Conservation (phyloP, 805 yeast species). For the Hanseniaspora valbyensis region DNA sequence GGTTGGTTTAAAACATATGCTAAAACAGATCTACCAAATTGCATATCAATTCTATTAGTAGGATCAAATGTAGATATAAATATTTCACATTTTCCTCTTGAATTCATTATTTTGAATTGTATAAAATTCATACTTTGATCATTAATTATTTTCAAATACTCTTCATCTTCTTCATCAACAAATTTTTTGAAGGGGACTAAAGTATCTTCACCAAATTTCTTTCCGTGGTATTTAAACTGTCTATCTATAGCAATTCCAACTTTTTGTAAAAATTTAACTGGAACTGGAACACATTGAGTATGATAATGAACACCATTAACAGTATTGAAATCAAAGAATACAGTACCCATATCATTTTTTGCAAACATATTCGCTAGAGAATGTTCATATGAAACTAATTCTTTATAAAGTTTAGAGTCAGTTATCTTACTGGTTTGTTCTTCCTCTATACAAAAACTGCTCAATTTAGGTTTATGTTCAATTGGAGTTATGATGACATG, state of each 20-base stretch:
- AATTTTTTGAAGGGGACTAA: slow-evolving; percentile 29
- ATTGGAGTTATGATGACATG: slow-evolving; percentile 76
- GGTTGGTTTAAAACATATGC: slow-evolving; percentile 53
- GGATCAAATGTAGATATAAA: slow-evolving; percentile 27
- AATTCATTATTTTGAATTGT: slow-evolving; percentile 30
- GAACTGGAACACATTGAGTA: slow-evolving; percentile 65
- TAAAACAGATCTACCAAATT: slow-evolving; percentile 71
- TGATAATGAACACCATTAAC: slow-evolving; percentile 60
- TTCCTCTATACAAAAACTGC: slow-evolving; percentile 20
- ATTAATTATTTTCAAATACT: slow-evolving; percentile 25
- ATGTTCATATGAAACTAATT: slow-evolving; percentile 37
- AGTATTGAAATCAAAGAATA: slow-evolving; percentile 62
- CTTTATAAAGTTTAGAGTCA: slow-evolving; percentile 27
- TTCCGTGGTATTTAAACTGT: slow-evolving; percentile 38
- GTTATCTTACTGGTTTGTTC: slow-evolving; percentile 28
- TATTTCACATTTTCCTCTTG: slow-evolving; percentile 26
- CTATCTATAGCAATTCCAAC: slow-evolving; percentile 40
- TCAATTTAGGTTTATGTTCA: slow-evolving; percentile 49
- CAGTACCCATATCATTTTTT: slow-evolving; percentile 38
- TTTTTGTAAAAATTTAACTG: slow-evolving; percentile 32
- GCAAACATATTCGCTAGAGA: slow-evolving; percentile 40
- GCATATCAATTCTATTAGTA: slow-evolving; percentile 50
- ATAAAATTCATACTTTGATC: slow-evolving; percentile 27
- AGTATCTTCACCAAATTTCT: slow-evolving; percentile 28
- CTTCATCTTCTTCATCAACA: slow-evolving; percentile 21